Conservation (phyloP, 768 basidiomycete species). For the Amanita pallidorosea region DNA sequence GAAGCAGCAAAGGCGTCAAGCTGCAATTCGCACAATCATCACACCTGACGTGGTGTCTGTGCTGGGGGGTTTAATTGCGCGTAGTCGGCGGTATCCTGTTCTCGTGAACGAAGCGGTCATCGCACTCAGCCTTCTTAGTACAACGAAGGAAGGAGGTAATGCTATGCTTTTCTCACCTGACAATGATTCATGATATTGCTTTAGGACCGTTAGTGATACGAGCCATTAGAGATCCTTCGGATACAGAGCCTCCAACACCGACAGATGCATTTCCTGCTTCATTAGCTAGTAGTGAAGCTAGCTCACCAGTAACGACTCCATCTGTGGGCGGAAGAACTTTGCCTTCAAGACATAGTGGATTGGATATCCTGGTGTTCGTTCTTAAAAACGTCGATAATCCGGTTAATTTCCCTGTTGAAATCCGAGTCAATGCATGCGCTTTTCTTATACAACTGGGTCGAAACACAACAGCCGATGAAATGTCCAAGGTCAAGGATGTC, state of each 20-base stretch:
- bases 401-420: constrained; percentile 57
- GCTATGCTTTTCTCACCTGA: constrained; percentile 14
- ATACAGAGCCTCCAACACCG: constrained; percentile 17
- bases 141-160: constrained; percentile 51
- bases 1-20: constrained; percentile 38
- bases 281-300: constrained; percentile 31
- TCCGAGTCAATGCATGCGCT: constrained; percentile 67
- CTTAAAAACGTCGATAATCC: constrained; percentile 48
- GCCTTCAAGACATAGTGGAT: constrained; percentile 39
- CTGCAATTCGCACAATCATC: constrained; percentile 41
- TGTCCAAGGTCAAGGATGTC: constrained; percentile 38
- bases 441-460: constrained; percentile 56
- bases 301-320: constrained; percentile 34
- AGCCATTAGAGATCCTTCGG: constrained; percentile 37
- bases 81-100: constrained; percentile 72
- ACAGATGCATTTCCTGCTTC: constrained; percentile 26
- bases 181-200: constrained; percentile 5
- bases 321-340: constrained; percentile 21
- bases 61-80: constrained; percentile 60
- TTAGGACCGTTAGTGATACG: constrained; percentile 54
- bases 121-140: constrained; percentile 68
- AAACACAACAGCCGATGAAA: constrained; percentile 35
- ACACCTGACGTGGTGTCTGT: constrained; percentile 46
- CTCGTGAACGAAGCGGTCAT: constrained; percentile 86
- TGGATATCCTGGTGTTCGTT: constrained; percentile 59